These are phyloP conservation scores for Hypoxylon sp. DNA, from an alignment of 2,329 filamentous ascomycete species.

Conservation along the genomic window DNA sequence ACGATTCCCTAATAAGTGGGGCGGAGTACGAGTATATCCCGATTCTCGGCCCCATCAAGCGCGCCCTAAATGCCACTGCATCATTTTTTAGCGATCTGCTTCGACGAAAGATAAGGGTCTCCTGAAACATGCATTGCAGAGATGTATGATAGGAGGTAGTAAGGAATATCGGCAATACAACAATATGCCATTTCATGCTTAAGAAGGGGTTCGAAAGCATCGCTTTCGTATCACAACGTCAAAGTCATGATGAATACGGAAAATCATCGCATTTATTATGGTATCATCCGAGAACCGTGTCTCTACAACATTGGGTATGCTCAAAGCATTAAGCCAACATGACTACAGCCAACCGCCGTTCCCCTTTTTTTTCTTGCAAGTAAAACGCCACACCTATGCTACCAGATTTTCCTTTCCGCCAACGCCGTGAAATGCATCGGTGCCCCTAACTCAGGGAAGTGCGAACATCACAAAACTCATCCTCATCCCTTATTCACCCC, in stretches of 20 bases:
- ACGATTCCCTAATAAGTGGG: no score
- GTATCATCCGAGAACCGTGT: neutral
- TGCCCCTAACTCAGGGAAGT: neutral
- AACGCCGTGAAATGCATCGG: conserved; percentile 29
- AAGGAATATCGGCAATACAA: neutral
- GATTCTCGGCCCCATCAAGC: neutral
- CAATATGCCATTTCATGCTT: neutral
- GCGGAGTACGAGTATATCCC: no score
- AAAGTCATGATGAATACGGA: neutral
- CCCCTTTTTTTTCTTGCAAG: neutral
- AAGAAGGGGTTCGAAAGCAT: neutral
- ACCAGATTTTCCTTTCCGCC: conserved; percentile 4
- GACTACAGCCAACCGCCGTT: neutral
- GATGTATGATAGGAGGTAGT: neutral
- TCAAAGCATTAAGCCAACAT: neutral
- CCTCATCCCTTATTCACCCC: no score
- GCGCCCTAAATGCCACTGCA: neutral
- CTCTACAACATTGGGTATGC: no score
- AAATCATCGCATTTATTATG: neutral
- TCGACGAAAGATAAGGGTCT: no score
- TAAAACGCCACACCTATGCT: conserved; percentile 22
- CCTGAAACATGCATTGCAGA: neutral
- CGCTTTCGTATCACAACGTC: neutral
- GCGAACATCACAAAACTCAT: neutral
- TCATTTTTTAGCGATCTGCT: neutral